Base-by-base conservation (phyloP, 2,329 filamentous ascomycete species). In the Venturia pyrina region DNA sequence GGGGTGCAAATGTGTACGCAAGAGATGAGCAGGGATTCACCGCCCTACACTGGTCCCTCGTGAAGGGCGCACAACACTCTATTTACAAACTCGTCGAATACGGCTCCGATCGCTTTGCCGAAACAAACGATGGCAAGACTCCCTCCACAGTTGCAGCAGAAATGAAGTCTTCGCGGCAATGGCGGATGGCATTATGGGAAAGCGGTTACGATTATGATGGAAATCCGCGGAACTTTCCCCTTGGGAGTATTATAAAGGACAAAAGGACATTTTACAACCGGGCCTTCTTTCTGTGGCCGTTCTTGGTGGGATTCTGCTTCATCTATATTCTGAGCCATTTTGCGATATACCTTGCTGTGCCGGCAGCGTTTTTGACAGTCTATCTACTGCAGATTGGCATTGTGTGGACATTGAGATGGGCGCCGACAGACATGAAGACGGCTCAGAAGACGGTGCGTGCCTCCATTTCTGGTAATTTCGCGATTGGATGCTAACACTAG, bases 61-160 rank as follows among this genome's bases (percentile, higher is more conserved):
- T 99, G 44, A 96, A 96, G 78, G 95, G 96, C 15, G 95, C 89
- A 62, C 85, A 90, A 68, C 87, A 87, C 13, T 97, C 93, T 75
- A 89, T 99, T 69, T 87, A 96, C 74, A 98, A 97, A 78, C 82
- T 99, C 57, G 85, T 99, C 70, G 95, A 99, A 79, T 97, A 97
- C 75, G 96, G 95, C 60, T 88, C 93, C 34, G 95, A 99, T 77
- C 86, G 95, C 59, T 98, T 96, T 74, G 91, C 90, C 46, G 89
- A 92, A 78, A 97, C 93, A 37, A 84, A 87, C 65, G 90, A 91
- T 60, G 93, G 93, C 68, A 98, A 99, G 82, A 95, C 92, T 8
- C 95, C 95, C 0, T 85, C 88, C 0, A 84, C 88, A 64, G 96
- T 93, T 10, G 93, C 95, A 1, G 83, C 87, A 70, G 95, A 98